Evolutionary conservation across 2,329 filamentous ascomycete genomes (phyloP).

Genomic region (Alternaria burnsii): DNA sequence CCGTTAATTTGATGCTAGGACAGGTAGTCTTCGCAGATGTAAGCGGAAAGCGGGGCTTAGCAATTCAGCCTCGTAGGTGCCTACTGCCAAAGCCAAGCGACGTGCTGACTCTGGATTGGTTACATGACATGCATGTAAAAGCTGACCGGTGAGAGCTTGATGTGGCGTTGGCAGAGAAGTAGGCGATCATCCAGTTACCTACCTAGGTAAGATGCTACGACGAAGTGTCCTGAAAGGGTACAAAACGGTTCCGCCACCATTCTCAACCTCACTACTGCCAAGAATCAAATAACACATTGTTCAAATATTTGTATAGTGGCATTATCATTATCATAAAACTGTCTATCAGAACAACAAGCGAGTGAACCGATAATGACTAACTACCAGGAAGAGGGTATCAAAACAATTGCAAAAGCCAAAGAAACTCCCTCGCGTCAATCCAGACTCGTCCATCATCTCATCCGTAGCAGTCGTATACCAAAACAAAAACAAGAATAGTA

Average conservation of each 20-base stretch:
- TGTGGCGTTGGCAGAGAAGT: not conserved
- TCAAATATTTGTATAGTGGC: not conserved
- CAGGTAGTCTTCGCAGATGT: too few species aligned
- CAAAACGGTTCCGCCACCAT: too few species aligned
- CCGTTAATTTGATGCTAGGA: too few species aligned
- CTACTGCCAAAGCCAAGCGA: too few species aligned
- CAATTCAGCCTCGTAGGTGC: too few species aligned
- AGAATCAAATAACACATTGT: not conserved
- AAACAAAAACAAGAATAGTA: not conserved
- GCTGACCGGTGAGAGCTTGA: not conserved
- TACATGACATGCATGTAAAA: not conserved
- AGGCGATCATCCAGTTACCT: not conserved
- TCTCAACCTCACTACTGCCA: not conserved
- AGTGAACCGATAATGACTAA: constrained; percentile 13
- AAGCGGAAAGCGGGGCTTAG: too few species aligned
- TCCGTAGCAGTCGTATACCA: not conserved
- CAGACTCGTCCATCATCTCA: not conserved
- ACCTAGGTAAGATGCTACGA: not conserved
- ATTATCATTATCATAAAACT: constrained; percentile 14
- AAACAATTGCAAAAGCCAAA: constrained; percentile 8
- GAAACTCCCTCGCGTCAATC: not conserved
- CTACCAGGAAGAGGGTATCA: constrained; percentile 17
- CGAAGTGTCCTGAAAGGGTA: accelerated
- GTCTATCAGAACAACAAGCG: constrained; percentile 6
- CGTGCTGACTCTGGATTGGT: not conserved